Conservation (phyloP, 768 basidiomycete species). For the Auricularia auricula-judae region DNA sequence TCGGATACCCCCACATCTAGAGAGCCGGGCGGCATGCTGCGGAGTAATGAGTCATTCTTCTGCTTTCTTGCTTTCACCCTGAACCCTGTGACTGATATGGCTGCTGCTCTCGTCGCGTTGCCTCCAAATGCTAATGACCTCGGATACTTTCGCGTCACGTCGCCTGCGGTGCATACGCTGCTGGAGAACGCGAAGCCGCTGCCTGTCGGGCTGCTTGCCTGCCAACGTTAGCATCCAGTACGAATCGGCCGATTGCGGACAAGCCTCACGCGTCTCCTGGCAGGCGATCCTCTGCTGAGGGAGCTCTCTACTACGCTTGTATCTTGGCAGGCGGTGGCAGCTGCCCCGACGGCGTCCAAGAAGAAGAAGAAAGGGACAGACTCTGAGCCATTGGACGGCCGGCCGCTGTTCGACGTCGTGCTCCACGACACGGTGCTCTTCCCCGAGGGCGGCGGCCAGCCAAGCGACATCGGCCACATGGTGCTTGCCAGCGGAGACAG, state of each 20-base stretch:
- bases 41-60: too few species aligned
- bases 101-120: background rate
- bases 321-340: slow-evolving; percentile 35
- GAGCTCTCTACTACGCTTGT: slow-evolving; percentile 48
- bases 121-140: background rate
- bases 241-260: background rate
- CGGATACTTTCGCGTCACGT: background rate
- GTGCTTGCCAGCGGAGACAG: slow-evolving; percentile 30
- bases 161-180: background rate
- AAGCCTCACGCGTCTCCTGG: background rate
- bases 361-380: slow-evolving; percentile 42
- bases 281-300: slow-evolving; percentile 62
- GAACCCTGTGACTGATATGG: background rate
- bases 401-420: slow-evolving; percentile 48
- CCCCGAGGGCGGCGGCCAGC: slow-evolving; percentile 77
- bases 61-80: background rate
- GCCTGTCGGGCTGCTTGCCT: slow-evolving; percentile 69
- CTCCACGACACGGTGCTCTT: slow-evolving; percentile 72
- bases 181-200: slow-evolving; percentile 25
- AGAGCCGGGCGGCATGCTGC: too few species aligned
- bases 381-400: slow-evolving; percentile 30
- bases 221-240: slow-evolving; percentile 45
- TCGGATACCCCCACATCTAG: too few species aligned
- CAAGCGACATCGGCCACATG: slow-evolving; percentile 58
- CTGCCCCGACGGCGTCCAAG: slow-evolving; percentile 26